These are phyloP conservation scores for Astrocystis sublimbata DNA, from an alignment of 495 filamentous ascomycete species.

Conservation along the genomic window DNA sequence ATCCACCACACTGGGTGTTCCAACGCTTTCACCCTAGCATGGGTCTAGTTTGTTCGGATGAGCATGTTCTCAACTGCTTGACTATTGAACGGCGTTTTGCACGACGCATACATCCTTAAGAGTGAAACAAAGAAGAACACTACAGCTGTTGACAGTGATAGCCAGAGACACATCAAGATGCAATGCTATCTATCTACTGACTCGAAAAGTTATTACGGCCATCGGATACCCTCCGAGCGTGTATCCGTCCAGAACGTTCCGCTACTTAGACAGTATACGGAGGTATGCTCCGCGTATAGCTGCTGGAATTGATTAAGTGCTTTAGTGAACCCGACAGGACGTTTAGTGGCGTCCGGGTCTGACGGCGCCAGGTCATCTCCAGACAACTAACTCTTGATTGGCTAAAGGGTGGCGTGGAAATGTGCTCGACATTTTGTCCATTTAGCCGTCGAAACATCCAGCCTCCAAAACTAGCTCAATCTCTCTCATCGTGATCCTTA, in stretches of 20 bases:
- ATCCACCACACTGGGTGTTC: too few relatives aligned
- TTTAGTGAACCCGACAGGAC: neutral
- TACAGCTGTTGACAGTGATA: too few relatives aligned
- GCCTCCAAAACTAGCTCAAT: neutral
- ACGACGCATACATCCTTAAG: too few relatives aligned
- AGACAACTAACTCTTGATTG: neutral
- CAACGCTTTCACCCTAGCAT: too few relatives aligned
- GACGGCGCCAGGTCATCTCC: neutral
- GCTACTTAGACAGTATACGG: slow-evolving; percentile 3
- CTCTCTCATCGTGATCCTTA: neutral
- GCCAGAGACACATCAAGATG: too few relatives aligned
- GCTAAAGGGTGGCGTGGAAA: neutral
- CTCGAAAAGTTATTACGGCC: neutral
- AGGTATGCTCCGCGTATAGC: neutral
- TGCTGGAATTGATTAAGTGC: neutral
- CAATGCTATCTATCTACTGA: neutral
- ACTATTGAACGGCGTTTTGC: too few relatives aligned
- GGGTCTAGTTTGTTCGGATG: too few relatives aligned
- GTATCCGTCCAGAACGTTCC: neutral
- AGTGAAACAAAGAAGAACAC: too few relatives aligned
- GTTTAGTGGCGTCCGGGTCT: neutral
- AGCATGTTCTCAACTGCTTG: too few relatives aligned
- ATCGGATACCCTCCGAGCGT: too few relatives aligned
- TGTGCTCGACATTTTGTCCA: neutral
- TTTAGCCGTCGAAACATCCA: slow-evolving; percentile 9